Evolutionary conservation across 345 rosid species (phyloP), one percentile per base, ranked within the genome.

Genomic region (Jatropha curcas): DNA sequence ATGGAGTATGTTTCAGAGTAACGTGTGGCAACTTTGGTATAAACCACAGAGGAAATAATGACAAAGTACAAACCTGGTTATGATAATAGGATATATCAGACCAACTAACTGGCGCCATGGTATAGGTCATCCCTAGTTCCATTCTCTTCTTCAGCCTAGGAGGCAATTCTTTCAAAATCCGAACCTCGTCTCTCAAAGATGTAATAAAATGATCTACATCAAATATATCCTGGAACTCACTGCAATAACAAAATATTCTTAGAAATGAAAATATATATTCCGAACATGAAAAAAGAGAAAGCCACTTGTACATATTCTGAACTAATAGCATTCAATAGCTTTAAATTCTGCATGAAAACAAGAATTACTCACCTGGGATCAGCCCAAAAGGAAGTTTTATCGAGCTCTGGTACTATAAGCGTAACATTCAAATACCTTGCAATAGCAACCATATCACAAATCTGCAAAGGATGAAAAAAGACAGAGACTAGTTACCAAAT

Each of bases 91-190:
- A 89, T 53, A 92, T 88, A 83, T 87, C 88, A 60, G 97, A 92
- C 97, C 97, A 92, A 83, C 97, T 92, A 59, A 92, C 66, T 24
- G 97, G 97, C 30, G 97, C 85, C 94, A 92, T 87, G 55, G 89
- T 79, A 74, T 88, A 86, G 55, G 86, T 80, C 78, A 79, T 61
- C 22, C 93, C 95, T 53, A 76, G 77, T 78, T 86, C 88, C 52
- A 87, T 86, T 68, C 90, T 87, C 75, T 64, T 76, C 86, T 88
- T 89, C 50, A 89, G 87, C 79, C 90, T 81, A 8, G 97, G 93
- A 81, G 97, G 95, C 84, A 92, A 71, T 82, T 86, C 90, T 80
- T 88, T 91, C 72, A 89, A 82, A 78, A 91, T 84, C 68, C 97
- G 90, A 71, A 91, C 94, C 84, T 91, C 94, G 69, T 91, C 94